Percentiles rank a stretch among this genome's conserved stretches.
These are phyloP conservation scores for Penicillium cosmopolitanum DNA, from an alignment of 495 filamentous ascomycete genomes.

Conservation along the genomic window DNA sequence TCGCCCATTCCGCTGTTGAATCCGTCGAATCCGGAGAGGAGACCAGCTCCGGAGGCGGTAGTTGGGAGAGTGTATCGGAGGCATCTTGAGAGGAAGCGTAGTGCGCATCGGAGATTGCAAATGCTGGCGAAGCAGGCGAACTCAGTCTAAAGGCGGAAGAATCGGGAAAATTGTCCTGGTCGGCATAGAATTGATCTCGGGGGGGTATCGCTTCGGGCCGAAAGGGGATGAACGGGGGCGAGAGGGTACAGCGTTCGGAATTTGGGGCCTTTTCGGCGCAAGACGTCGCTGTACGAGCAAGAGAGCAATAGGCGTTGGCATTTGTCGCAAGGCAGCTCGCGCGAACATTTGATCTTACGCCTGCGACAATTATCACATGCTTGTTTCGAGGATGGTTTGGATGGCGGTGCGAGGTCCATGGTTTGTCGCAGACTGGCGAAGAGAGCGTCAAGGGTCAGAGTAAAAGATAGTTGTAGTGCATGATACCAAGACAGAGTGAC, in stretches of 20 bases:
- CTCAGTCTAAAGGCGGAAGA: conserved; percentile 22
- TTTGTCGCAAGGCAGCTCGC: conserved; percentile 49
- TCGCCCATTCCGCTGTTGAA: conserved; percentile 35
- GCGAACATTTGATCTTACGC: conserved; percentile 51
- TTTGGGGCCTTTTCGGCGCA: conserved; percentile 50
- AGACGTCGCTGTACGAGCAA: conserved; percentile 49
- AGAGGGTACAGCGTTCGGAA: conserved; percentile 50
- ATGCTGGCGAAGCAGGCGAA: conserved; percentile 38
- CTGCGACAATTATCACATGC: conserved; percentile 52
- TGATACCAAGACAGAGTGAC: conserved; percentile 7
- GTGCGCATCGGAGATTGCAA: conserved; percentile 28
- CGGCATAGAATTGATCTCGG: conserved; percentile 23
- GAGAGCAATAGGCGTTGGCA: conserved; percentile 49
- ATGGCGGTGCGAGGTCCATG: conserved; percentile 31
- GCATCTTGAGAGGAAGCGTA: conserved; percentile 28
- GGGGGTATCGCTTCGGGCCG: conserved; percentile 22
- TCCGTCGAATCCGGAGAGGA: conserved; percentile 47
- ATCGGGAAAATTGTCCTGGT: conserved; percentile 27
- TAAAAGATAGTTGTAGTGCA: conserved; percentile 4
- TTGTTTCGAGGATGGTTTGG: conserved; percentile 38
- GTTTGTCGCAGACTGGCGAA: not conserved
- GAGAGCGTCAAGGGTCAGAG: conserved; percentile 2
- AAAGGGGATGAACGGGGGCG: conserved; percentile 45
- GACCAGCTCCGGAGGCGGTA: conserved; percentile 40
- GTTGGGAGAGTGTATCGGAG: conserved; percentile 32